Base-by-base conservation (phyloP, 163 green algal genomes). In the Chlorella variabilis region DNA sequence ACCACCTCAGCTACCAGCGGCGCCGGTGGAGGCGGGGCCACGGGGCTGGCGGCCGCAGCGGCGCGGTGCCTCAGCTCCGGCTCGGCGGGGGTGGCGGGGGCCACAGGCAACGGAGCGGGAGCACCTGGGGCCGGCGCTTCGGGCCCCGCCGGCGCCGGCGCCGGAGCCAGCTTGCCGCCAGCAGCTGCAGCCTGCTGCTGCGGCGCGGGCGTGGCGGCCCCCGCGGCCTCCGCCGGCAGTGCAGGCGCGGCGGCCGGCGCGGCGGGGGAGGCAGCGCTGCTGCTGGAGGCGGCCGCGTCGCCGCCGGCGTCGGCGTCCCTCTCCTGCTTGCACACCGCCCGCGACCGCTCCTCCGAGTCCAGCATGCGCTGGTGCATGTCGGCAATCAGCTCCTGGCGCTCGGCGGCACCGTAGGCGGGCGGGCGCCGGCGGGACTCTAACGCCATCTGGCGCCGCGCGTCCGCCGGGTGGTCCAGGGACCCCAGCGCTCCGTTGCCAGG, bases 401-500 rank as follows among this genome's bases (percentile, higher is more conserved):
- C 91, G 5, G 82, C 68, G 49, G 69, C 93, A 42, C 93, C 94
- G 80, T 94, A 95, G 45, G 81, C 85, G 7, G 95, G 95, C n/a
- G 88, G 73, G 1, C 85, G 78, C 6, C 45, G 13, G 2, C 91
- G 86, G 1, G 92, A 94, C 66, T 92, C 91, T 4, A 75, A 66
- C 13, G 94, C 96, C 74, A 98, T 81, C 58, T 83, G 75, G 6
- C 84, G 82, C 29, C 94, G 88, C 84, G 96, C 93, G 8, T 98
- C 93, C 23, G 93, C 91, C 18, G 91, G 87, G 75, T 91, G 96
- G 73, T 99, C 94, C 82, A 97, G 58, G 6, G 91, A 93, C 6
- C 94, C 94, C 45, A 98, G 83, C 25, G 94, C 94, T 4, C 94
- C 97, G 27, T 93, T 89, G 9, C 93, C 94, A 15, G 95, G 93